Conservation (phyloP, 2,329 filamentous ascomycete genomes). For the Arthrobotrys megalospora region DNA sequence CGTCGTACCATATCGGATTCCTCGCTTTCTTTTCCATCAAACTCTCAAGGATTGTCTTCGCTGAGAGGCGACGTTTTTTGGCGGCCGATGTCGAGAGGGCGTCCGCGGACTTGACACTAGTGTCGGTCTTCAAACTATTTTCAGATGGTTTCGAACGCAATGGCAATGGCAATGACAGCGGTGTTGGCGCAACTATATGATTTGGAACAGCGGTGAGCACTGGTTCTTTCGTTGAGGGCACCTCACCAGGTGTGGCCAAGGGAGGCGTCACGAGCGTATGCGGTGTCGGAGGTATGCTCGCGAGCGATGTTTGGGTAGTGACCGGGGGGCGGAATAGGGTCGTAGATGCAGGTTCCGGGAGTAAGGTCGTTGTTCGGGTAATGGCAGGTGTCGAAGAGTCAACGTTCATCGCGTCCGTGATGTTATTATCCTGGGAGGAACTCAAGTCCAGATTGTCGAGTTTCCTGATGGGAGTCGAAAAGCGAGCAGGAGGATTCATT, state of each 20-base stretch:
- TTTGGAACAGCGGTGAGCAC: slow-evolving; percentile 6
- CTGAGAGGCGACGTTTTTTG: slow-evolving; percentile 55
- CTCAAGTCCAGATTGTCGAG: slow-evolving; percentile 25
- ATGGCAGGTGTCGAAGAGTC: slow-evolving; percentile 10
- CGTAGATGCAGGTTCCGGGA: background rate
- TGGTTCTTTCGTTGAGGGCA: slow-evolving; percentile 17
- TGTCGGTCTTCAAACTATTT: slow-evolving; percentile 29
- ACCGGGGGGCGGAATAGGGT: slow-evolving; percentile 16
- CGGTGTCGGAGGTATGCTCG: slow-evolving; percentile 32
- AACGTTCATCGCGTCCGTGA: slow-evolving; percentile 20
- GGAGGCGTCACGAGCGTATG: slow-evolving; percentile 42
- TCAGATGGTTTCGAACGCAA: slow-evolving; percentile 25
- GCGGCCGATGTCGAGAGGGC: slow-evolving; percentile 48
- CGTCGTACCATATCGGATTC: slow-evolving; percentile 59
- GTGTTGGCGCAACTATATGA: slow-evolving; percentile 27
- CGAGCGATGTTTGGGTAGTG: slow-evolving; percentile 22
- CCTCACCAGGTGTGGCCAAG: slow-evolving; percentile 26
- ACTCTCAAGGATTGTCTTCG: slow-evolving; percentile 57
- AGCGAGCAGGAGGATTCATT: background rate
- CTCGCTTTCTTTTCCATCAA: slow-evolving; percentile 59
- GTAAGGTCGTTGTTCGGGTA: background rate
- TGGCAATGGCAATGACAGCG: slow-evolving; percentile 3
- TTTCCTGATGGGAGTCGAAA: slow-evolving; percentile 21
- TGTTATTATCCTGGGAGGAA: background rate
- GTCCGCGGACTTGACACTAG: slow-evolving; percentile 48